A percentile compares a stretch with the other conserved stretches of the same genome.
Conservation (phyloP, 768 basidiomycete species). For the Chalciporus pseudorubinellus region DNA sequence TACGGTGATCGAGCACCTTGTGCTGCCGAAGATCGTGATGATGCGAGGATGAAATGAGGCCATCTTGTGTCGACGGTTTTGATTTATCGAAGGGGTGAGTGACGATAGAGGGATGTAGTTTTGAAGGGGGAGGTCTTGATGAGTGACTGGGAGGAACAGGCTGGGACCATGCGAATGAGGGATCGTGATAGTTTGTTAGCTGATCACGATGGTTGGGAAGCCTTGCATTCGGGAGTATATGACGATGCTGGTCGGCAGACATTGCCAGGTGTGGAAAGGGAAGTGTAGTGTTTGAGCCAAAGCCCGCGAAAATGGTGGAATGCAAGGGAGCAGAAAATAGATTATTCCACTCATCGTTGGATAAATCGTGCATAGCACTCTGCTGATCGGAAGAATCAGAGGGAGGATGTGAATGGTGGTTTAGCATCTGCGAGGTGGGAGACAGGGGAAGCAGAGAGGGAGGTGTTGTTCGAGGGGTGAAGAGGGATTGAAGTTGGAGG, state of each 20-base stretch:
- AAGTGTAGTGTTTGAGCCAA: conserved; percentile 61
- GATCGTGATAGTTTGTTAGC: conserved; percentile 19
- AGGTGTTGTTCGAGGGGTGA: conserved; percentile 31
- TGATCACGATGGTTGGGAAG: conserved; percentile 18
- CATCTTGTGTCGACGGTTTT: conserved; percentile 21
- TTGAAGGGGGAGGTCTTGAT: conserved; percentile 29
- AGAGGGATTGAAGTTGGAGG: not conserved
- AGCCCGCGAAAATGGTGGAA: conserved; percentile 56
- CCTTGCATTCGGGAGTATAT: conserved; percentile 16
- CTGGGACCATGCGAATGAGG: conserved; percentile 24
- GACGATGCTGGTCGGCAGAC: conserved; percentile 39
- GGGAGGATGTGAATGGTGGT: conserved; percentile 8
- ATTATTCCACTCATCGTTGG: conserved; percentile 48
- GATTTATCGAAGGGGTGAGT: conserved; percentile 17
- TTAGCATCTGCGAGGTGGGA: conserved; percentile 20
- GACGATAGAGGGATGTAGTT: conserved; percentile 29
- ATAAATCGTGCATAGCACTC: conserved; percentile 21
- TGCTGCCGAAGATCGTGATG: conserved; percentile 12
- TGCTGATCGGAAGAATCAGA: conserved; percentile 15
- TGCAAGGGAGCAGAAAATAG: conserved; percentile 63
- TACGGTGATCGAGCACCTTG: conserved; percentile 16
- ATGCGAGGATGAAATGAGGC: conserved; percentile 12
- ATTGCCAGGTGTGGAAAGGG: conserved; percentile 30
- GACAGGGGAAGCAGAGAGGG: conserved; percentile 24
- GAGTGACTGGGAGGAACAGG: conserved; percentile 21